phyloP scores from a whole-genome alignment of 1,139 yeast species.

The Pichia sp. region DNA sequence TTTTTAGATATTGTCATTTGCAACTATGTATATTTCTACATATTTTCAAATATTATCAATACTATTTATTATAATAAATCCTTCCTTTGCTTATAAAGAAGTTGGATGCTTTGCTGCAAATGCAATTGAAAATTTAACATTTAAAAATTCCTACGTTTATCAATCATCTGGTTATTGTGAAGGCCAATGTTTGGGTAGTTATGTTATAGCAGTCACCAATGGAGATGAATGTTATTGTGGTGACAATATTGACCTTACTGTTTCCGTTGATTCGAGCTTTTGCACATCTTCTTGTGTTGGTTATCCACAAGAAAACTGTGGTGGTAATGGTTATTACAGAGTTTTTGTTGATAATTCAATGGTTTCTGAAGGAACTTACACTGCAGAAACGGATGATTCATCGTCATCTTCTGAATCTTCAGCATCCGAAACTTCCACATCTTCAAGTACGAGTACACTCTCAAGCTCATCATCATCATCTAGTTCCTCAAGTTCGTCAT shows the following conservation, averaged over 20 bases:
- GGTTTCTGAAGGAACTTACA: slow-evolving; percentile 13
- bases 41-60: not conserved
- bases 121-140: slow-evolving; percentile 17
- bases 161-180: slow-evolving; percentile 52
- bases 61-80: not conserved
- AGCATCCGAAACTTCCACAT: not conserved
- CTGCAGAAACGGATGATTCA: not conserved
- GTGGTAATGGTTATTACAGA: slow-evolving; percentile 48
- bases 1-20: not conserved
- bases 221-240: slow-evolving; percentile 65
- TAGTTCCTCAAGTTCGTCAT: slow-evolving; percentile 7
- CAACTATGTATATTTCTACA: not conserved
- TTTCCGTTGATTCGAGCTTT: slow-evolving; percentile 32
- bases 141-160: slow-evolving; percentile 31
- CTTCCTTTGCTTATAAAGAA: slow-evolving; percentile 2
- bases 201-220: slow-evolving; percentile 46
- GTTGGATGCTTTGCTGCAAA: slow-evolving; percentile 24
- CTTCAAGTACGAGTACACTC: not conserved
- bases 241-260: slow-evolving; percentile 33
- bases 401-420: not conserved
- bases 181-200: slow-evolving; percentile 37
- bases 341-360: slow-evolving; percentile 37
- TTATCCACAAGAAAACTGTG: slow-evolving; percentile 53
- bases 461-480: not conserved
- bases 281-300: slow-evolving; percentile 54